phyloP scores from a whole-genome alignment of 2,329 filamentous ascomycete genomes.

The Phialocephala subalpina region DNA sequence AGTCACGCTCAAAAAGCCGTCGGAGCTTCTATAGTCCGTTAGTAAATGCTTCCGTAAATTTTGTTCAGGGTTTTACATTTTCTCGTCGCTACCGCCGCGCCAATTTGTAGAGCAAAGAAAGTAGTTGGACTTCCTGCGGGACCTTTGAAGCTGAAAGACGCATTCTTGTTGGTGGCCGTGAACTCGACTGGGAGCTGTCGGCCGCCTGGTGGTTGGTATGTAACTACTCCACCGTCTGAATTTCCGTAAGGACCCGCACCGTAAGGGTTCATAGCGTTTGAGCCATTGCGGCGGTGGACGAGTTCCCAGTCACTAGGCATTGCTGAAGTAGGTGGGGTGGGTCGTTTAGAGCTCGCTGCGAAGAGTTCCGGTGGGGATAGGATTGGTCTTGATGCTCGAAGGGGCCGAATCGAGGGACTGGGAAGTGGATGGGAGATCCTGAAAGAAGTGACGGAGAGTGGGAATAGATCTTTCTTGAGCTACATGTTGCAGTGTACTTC shows the following conservation, averaged over 20 bases:
- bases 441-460: neutral
- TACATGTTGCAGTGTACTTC: too few species aligned
- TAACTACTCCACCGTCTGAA: neutral
- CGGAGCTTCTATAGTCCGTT: too few species aligned
- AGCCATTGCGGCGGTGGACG: constrained; percentile 1
- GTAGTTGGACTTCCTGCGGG: neutral
- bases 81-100: neutral
- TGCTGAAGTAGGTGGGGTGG: neutral
- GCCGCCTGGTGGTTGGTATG: constrained; percentile 9
- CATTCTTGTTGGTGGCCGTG: neutral
- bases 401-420: neutral
- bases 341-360: neutral
- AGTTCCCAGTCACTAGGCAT: neutral
- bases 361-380: neutral
- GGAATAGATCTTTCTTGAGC: too few species aligned
- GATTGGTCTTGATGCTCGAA: too few species aligned
- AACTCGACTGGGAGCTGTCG: neutral
- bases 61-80: neutral
- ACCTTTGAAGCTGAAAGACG: constrained; percentile 10
- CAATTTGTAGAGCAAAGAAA: constrained; percentile 11
- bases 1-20: too few species aligned
- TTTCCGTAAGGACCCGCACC: neutral
- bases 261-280: neutral
- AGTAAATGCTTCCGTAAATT: too few species aligned
- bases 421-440: neutral